These are phyloP conservation scores for Saturnispora sanitii DNA, from an alignment of 805 yeast genomes.

Conservation along the genomic window DNA sequence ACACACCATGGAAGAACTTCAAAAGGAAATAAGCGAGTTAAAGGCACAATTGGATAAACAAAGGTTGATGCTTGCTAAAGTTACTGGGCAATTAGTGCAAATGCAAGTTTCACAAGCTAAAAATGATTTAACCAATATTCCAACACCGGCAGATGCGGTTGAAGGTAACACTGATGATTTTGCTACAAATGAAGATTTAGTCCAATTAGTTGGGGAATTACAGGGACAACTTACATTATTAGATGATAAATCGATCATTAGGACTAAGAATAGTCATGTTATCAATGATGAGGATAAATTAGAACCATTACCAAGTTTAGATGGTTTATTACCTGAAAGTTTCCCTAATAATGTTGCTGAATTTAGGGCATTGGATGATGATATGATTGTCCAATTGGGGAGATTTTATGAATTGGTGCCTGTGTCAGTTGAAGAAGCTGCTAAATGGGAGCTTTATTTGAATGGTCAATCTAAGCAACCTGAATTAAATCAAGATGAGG, in stretches of 20 bases:
- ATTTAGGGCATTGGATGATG: conserved; percentile 38
- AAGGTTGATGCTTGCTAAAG: conserved; percentile 51
- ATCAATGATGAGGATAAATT: conserved; percentile 32
- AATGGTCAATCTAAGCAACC: conserved; percentile 39
- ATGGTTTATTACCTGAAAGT: conserved; percentile 56
- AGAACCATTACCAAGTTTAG: conserved; percentile 70
- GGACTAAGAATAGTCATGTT: conserved; percentile 56
- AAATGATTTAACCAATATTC: conserved; percentile 18
- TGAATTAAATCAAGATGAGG: conserved; percentile 23
- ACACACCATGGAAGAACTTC: conserved; percentile 12
- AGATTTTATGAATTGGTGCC: conserved; percentile 71
- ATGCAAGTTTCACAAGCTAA: conserved; percentile 51
- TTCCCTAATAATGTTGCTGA: conserved; percentile 54
- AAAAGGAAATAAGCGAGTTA: conserved; percentile 42
- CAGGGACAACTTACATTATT: conserved; percentile 76
- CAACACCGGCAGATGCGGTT: conserved; percentile 13
- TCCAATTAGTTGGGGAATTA: conserved; percentile 78
- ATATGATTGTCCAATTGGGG: conserved; percentile 43
- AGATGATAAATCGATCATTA: conserved; percentile 67
- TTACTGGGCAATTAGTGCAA: conserved; percentile 71
- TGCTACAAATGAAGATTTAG: conserved; percentile 75
- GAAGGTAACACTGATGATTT: conserved; percentile 30
- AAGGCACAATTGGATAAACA: conserved; percentile 40
- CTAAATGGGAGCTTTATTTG: conserved; percentile 39
- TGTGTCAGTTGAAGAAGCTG: conserved; percentile 47